These are phyloP conservation scores for Hypsizygus ulmarius DNA, from an alignment of 1,284 basidiomycete species.

Conservation along the genomic window DNA sequence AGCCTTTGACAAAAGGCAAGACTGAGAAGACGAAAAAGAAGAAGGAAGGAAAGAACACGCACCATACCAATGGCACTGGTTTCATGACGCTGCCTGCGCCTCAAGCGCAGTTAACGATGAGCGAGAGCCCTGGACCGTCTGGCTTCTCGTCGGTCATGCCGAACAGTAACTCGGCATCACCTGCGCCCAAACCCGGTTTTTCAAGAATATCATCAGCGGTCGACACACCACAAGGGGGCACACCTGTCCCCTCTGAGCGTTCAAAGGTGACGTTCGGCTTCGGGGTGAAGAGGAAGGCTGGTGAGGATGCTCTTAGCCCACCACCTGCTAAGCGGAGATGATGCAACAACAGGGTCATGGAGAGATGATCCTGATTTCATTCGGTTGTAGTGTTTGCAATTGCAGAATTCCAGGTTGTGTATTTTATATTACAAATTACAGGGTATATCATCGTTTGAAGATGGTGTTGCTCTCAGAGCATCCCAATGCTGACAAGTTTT, in stretches of 20 bases:
- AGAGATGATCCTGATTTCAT: not conserved
- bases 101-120: slow-evolving; percentile 37
- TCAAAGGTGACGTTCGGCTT: slow-evolving; percentile 75
- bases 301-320: slow-evolving; percentile 48
- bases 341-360: slow-evolving; percentile 3
- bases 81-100: slow-evolving; percentile 72
- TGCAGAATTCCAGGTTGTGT: not conserved
- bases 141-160: slow-evolving; percentile 30
- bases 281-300: slow-evolving; percentile 73
- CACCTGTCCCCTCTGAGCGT: slow-evolving; percentile 58
- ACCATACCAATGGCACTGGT: slow-evolving; percentile 51
- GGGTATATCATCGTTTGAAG: not conserved
- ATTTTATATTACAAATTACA: not conserved
- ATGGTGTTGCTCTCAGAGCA: slow-evolving; percentile 21
- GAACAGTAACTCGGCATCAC: slow-evolving; percentile 47
- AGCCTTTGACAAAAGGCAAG: slow-evolving; percentile 75
- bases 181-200: slow-evolving; percentile 71
- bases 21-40: slow-evolving; percentile 78
- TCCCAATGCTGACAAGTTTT: slow-evolving; percentile 61
- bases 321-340: slow-evolving; percentile 45
- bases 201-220: slow-evolving; percentile 65
- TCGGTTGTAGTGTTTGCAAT: slow-evolving; percentile 2
- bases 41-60: slow-evolving; percentile 43
- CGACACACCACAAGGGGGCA: slow-evolving; percentile 46
- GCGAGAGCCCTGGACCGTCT: slow-evolving; percentile 46